These are phyloP conservation scores for Chlamydomonas schloesseri DNA, from an alignment of 139 green algal species.

Conservation along the genomic window DNA sequence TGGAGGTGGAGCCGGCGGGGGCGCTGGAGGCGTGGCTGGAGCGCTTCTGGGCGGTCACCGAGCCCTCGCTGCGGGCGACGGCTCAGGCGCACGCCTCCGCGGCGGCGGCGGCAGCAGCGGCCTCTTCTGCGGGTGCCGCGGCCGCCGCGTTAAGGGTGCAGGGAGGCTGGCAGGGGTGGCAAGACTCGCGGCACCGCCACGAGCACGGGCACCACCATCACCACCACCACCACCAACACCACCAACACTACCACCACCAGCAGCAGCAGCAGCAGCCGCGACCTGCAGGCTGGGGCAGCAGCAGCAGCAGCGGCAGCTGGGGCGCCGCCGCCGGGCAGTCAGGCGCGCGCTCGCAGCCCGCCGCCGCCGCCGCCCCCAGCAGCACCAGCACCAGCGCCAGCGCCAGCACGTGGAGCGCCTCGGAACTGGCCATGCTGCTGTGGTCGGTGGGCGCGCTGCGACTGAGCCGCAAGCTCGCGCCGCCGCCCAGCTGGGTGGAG, in stretches of 20 bases:
- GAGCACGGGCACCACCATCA: too few relatives aligned
- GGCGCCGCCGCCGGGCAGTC: too few relatives aligned
- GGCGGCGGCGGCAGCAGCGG: neutral
- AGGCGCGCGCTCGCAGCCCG: too few relatives aligned
- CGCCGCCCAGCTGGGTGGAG: neutral
- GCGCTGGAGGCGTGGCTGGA: slow-evolving; percentile 4
- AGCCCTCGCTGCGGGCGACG: neutral
- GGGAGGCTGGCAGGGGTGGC: too few relatives aligned
- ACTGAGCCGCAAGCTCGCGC: neutral
- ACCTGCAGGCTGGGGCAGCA: too few relatives aligned
- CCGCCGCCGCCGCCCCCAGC: too few relatives aligned
- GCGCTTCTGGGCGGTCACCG: slow-evolving; percentile 12
- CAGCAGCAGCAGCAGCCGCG: too few relatives aligned
- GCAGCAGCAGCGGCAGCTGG: too few relatives aligned
- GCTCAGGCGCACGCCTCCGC: neutral
- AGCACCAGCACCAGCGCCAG: neutral
- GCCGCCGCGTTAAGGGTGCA: too few relatives aligned
- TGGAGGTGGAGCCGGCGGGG: neutral
- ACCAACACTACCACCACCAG: too few relatives aligned
- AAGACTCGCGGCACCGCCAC: too few relatives aligned
- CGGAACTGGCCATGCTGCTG: slow-evolving; percentile 35
- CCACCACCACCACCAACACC: too few relatives aligned
- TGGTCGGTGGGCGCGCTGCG: slow-evolving; percentile 20
- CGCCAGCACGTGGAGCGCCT: neutral
- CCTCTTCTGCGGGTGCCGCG: neutral